Base-by-base conservation (phyloP, 2,329 filamentous ascomycete genomes). In the Aspergillus fischeri region DNA sequence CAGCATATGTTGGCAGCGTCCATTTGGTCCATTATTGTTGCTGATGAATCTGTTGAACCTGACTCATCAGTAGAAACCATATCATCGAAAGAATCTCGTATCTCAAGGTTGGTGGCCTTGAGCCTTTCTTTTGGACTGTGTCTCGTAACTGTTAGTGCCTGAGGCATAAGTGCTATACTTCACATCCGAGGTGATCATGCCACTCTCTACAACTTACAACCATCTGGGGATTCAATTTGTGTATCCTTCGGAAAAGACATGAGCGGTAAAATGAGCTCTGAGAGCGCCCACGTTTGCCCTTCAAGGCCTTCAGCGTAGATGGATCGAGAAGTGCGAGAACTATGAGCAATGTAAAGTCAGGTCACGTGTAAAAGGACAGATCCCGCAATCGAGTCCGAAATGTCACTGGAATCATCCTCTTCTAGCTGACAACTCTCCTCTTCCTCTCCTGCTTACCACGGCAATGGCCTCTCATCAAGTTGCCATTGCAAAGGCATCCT, bases 401-500 rank as follows among this genome's bases (percentile, higher is more conserved):
- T 14, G 20, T 38, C 48, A 24, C 25, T 38, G 32, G 5, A 29
- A 51, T 51, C 14, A 49, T 45, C 3, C 17, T 24, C 21, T 24
- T 25, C 44, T 14, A 21, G 5, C 44, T 7, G 6, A 4, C 20
- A 27, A 47, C 21, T 24, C 44, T 47, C 51, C 42, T 50, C 55
- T 47, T 38, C 24, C 35, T 29, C 53, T 52, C 25, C 8, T 17
- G 8, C 17, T 11, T 35, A 14, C 49, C 44, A 17, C 21, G 35
- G 52, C 56, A 59, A 89, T 90, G 86, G 81, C 85, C 20, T 85
- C 85, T 48, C 86, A 88, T 65, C 84, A 90, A 72, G 65, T 92
- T 59, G 87, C 87, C 66, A 90, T 93, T 64, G 86, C 89, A 61
- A 92, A 91, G 77, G 89, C 90, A 44, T 84, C 88, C n/a, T 84